Conservation (phyloP, 257 asterid species). For the Salvia miltiorrhiza region DNA sequence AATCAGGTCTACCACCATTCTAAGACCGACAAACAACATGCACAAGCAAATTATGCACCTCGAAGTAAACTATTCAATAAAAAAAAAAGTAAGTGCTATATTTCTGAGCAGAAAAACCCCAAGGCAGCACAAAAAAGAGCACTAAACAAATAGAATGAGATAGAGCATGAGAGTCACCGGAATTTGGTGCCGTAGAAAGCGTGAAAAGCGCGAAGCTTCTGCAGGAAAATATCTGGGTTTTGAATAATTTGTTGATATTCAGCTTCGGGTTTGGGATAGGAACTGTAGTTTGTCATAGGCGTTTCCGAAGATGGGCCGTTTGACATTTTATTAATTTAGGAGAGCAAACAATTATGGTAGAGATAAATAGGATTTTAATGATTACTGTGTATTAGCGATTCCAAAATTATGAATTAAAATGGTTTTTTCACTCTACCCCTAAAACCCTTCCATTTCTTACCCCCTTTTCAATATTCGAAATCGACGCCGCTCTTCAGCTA, state of each 20-base stretch:
- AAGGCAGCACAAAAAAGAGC: background rate
- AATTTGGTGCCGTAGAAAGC: conserved; percentile 43
- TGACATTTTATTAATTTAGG: conserved; percentile 43
- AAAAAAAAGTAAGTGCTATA: background rate
- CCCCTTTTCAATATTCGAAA: background rate
- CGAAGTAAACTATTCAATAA: background rate
- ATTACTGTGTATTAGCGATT: conserved; percentile 15
- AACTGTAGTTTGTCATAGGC: conserved; percentile 29
- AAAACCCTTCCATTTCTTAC: conserved; percentile 7
- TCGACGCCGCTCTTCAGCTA: background rate
- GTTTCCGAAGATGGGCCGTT: conserved; percentile 42
- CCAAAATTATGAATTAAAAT: conserved; percentile 9
- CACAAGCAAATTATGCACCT: conserved; percentile 19
- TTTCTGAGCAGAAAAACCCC: background rate
- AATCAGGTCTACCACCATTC: conserved; percentile 15
- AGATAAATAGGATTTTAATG: conserved; percentile 19
- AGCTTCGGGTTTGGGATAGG: conserved; percentile 83
- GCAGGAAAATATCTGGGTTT: conserved; percentile 58
- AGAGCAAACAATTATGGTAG: conserved; percentile 24
- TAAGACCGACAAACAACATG: conserved; percentile 27
- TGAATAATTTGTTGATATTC: conserved; percentile 68
- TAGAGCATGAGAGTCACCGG: conserved; percentile 28
- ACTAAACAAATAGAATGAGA: background rate
- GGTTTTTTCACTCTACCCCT: background rate
- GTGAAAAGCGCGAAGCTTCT: conserved; percentile 68